Base-by-base conservation (phyloP, 192 early-diverging fungal genomes). In the Chytriomyces confervae region DNA sequence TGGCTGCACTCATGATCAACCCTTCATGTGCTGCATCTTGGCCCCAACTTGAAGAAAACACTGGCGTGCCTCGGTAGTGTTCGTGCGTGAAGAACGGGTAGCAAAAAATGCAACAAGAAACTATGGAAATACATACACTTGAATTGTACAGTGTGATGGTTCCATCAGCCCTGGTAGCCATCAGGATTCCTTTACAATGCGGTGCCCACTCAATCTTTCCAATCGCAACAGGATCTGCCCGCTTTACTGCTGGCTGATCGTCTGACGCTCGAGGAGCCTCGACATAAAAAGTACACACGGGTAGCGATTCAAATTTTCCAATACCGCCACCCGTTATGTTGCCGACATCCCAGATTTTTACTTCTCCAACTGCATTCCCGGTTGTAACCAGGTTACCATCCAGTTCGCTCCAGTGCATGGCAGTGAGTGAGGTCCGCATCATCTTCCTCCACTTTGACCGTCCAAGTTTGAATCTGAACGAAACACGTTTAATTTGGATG, bases 321-420 rank as follows among this genome's bases (percentile, higher is more conserved):
- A n/a, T n/a, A n/a, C n/a, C n/a, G n/a, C n/a, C n/a, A n/a, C n/a
- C n/a, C n/a, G n/a, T n/a, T n/a, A n/a, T n/a, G n/a, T n/a, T n/a
- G n/a, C n/a, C n/a, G n/a, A 62, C 29, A 62, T 74, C 72, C 72
- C 72, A 74, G 18, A 74, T 62, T 62, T 44, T 61, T 29, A 74
- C 62, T 62, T 62, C 53, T 6, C 72, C 72, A 16, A 10, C 29
- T 36, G 18, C 44, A 10, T 20, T n/a, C 13, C 72, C 72, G 7
- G 72, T 43, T 6, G 72, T 29, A 9, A 74, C 72, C 0, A 18
- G 20, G 36, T 61, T 23, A 18, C 29, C 61, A 57, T 74, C 44
- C 10, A 74, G 9, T 74, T 74, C 50, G 51, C 44, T 74, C 72
- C 72, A 74, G 36, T 74, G 72, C 72, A 62, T 62, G 9, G 72